Conservation (phyloP, 208 protist species). For the Perkinsela sp. region DNA sequence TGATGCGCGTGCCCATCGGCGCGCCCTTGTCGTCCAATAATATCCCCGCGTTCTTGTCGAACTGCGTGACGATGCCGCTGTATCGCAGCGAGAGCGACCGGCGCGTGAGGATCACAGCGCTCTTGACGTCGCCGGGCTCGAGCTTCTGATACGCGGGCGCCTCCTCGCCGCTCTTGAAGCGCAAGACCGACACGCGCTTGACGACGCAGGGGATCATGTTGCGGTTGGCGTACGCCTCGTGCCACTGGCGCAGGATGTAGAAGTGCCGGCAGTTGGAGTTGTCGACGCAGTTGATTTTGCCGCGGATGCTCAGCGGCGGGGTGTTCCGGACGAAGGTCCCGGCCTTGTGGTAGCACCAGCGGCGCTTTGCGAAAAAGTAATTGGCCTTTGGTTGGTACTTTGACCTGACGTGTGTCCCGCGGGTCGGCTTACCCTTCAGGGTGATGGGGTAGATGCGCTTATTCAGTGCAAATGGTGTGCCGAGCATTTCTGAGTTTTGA, state of each 20-base stretch:
- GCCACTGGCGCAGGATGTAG: slow-evolving; percentile 44
- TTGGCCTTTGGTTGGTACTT: slow-evolving; percentile 2
- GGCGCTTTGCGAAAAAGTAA: slow-evolving; percentile 4
- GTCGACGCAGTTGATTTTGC: slow-evolving; percentile 66
- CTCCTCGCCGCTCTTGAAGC: slow-evolving; percentile 35
- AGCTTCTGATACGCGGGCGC: slow-evolving; percentile 32
- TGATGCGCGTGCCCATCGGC: slow-evolving; percentile 48
- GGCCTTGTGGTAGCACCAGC: background rate
- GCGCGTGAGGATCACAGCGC: slow-evolving; percentile 51
- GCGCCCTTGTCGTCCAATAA: slow-evolving; percentile 64
- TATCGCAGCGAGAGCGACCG: slow-evolving; percentile 49
- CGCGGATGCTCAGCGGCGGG: slow-evolving; percentile 35
- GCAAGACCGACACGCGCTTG: slow-evolving; percentile 54
- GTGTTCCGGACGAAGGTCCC: background rate
- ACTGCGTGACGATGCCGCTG: slow-evolving; percentile 57
- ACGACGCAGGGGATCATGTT: slow-evolving; percentile 51
- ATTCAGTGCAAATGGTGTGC: no score
- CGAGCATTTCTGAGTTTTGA: no score
- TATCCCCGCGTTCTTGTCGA: slow-evolving; percentile 67
- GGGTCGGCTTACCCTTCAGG: background rate
- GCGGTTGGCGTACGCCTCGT: slow-evolving; percentile 57
- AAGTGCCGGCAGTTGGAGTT: slow-evolving; percentile 71
- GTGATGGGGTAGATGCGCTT: no score
- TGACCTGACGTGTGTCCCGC: background rate
- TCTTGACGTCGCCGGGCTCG: slow-evolving; percentile 57